Conservation (phyloP, 108 stramenopile species). For the Aurantiochytrium sp. region DNA sequence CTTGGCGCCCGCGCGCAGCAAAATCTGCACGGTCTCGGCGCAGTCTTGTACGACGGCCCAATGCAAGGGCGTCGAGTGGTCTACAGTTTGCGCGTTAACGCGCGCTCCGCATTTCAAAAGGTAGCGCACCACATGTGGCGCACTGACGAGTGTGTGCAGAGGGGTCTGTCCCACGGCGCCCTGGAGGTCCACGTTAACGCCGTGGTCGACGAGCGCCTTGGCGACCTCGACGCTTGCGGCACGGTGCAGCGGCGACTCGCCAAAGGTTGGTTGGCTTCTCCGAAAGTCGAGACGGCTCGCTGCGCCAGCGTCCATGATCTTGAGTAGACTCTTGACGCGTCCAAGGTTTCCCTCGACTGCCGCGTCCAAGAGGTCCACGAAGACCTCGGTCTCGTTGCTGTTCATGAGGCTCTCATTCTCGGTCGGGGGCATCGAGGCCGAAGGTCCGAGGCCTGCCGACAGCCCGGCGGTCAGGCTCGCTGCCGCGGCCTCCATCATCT, state of each 20-base stretch:
- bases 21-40: background rate
- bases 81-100: background rate
- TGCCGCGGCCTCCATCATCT: too few species aligned
- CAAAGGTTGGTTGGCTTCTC: background rate
- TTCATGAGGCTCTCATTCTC: too few species aligned
- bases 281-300: background rate
- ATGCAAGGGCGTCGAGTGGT: background rate
- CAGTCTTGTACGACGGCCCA: background rate
- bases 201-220: background rate
- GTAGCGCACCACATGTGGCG: background rate
- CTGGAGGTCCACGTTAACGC: background rate
- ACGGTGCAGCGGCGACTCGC: slow-evolving; percentile 7
- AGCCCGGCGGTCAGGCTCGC: too few species aligned
- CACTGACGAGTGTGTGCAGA: background rate
- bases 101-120: background rate
- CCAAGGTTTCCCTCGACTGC: background rate
- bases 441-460: too few species aligned
- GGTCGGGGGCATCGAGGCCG: too few species aligned
- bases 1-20: background rate
- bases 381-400: background rate
- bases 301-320: background rate
- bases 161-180: background rate
- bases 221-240: background rate
- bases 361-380: background rate
- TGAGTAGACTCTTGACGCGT: background rate